Evolutionary conservation across 495 filamentous ascomycete genomes (phyloP), one percentile per base, ranked within the genome.

Genomic region (Pseudoneurospora amorphoporcata): DNA sequence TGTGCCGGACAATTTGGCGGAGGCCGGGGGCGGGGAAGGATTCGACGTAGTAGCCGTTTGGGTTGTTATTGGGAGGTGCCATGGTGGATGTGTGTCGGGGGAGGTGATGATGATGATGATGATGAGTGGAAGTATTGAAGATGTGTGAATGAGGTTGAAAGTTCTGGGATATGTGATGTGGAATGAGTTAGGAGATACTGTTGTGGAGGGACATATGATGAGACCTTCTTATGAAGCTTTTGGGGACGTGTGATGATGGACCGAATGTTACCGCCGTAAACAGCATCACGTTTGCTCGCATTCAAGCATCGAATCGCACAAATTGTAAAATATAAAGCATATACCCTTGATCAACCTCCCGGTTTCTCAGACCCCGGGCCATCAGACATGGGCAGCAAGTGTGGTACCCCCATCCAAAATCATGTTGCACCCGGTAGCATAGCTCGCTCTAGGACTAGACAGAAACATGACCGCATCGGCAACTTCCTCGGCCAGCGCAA

Each of bases 401-500:
- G 53, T 65, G 7, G 53, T 65, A 35, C 53, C 53, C 3, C 53
- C 53, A 17, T 65, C 53, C 29, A 65, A 65, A 0, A 65, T 65
- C 29, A 65, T 65, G 29, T 65, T 65, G 14, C 53, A 65, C 53
- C 53, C 53, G 2, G 53, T 65, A 65, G 53, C 53, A 65, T 65
- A 65, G 7, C 53, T 65, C 53, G 53, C 53, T 7, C 14, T 65
- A 6, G 29, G 12, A 65, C 53, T 65, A 32, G 53, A 65, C 12
- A 65, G 1, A 4, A 65, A 65, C 53, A 65, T 65, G 53, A 65
- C 53, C 29, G 53, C 53, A 35, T 65, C 53, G 53, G 53, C 53
- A 65, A 65, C 53, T 65, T 65, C 53, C 29, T 65, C 53, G 53
- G 53, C 53, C 14, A 65, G 1, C 53, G 53, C 53, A 65, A 65